Percentiles rank a stretch among this genome's conserved stretches.
These are phyloP conservation scores for Tetrapisispora namnaoensis DNA, from an alignment of 805 yeast species.

Conservation along the genomic window DNA sequence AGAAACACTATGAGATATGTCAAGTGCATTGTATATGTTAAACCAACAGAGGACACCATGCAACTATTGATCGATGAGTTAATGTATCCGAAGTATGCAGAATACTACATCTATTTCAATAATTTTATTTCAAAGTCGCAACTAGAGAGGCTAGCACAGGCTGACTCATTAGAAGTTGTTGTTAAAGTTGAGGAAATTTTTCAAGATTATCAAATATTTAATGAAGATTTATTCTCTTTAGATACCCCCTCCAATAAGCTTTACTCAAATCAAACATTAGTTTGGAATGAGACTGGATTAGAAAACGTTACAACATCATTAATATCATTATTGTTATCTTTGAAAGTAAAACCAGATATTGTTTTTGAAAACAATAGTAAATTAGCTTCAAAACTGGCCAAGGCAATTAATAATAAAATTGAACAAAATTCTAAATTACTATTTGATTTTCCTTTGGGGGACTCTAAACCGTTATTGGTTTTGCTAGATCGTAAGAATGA, in stretches of 20 bases:
- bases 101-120: slow-evolving; percentile 69
- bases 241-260: slow-evolving; percentile 20
- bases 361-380: slow-evolving; percentile 65
- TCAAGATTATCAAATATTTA: slow-evolving; percentile 71
- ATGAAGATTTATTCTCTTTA: slow-evolving; percentile 54
- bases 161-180: slow-evolving; percentile 79
- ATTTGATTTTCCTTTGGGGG: slow-evolving; percentile 57
- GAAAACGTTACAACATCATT: slow-evolving; percentile 17
- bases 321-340: slow-evolving; percentile 38
- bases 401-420: slow-evolving; percentile 50
- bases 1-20: slow-evolving; percentile 71
- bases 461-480: slow-evolving; percentile 63
- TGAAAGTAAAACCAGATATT: slow-evolving; percentile 69
- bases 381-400: slow-evolving; percentile 57
- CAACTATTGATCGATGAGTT: slow-evolving; percentile 55
- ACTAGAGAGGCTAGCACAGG: slow-evolving; percentile 79
- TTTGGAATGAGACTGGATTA: slow-evolving; percentile 23
- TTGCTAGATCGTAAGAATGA: slow-evolving; percentile 79
- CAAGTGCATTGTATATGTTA: slow-evolving; percentile 67
- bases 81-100: slow-evolving; percentile 65
- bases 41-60: slow-evolving; percentile 61
- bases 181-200: slow-evolving; percentile 71
- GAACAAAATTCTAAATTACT: slow-evolving; percentile 45
- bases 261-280: slow-evolving; percentile 17
- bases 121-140: slow-evolving; percentile 67